phyloP scores from a whole-genome alignment of 2,329 filamentous ascomycete species.

The Paramyrothecium roridum region DNA sequence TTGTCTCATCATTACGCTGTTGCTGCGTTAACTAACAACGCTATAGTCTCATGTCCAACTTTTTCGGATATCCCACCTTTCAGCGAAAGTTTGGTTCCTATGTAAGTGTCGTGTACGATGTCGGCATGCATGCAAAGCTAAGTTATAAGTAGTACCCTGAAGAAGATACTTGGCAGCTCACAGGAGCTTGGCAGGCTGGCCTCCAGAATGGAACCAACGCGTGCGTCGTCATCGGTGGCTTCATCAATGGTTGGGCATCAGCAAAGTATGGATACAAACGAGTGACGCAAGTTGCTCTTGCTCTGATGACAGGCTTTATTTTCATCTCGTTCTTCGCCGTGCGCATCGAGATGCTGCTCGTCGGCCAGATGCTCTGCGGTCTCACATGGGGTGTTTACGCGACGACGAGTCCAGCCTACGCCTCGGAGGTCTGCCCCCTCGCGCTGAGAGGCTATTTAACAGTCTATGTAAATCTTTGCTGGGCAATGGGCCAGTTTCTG shows the following conservation, averaged over 20 bases:
- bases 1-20: neutral
- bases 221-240: constrained; percentile 14
- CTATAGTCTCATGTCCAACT: constrained; percentile 11
- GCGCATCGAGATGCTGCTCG: constrained; percentile 34
- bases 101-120: neutral
- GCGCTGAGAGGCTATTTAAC: constrained; percentile 38
- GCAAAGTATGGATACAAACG: constrained; percentile 28
- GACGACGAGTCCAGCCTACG: constrained; percentile 38
- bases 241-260: constrained; percentile 16
- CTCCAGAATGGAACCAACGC: constrained; percentile 9
- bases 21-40: neutral
- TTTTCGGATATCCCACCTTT: constrained; percentile 18
- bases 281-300: constrained; percentile 47
- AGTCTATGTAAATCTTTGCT: constrained; percentile 39
- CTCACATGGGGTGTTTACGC: constrained; percentile 40
- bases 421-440: constrained; percentile 39
- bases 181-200: constrained; percentile 12
- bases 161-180: constrained; percentile 14
- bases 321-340: constrained; percentile 29
- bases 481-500: constrained; percentile 37
- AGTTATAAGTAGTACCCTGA: constrained; percentile 10
- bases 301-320: constrained; percentile 22
- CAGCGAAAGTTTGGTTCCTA: constrained; percentile 13
- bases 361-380: constrained; percentile 43
- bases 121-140: no score